These are phyloP conservation scores for Paramyrothecium sp. DNA, from an alignment of 2,329 filamentous ascomycete genomes.

Conservation along the genomic window DNA sequence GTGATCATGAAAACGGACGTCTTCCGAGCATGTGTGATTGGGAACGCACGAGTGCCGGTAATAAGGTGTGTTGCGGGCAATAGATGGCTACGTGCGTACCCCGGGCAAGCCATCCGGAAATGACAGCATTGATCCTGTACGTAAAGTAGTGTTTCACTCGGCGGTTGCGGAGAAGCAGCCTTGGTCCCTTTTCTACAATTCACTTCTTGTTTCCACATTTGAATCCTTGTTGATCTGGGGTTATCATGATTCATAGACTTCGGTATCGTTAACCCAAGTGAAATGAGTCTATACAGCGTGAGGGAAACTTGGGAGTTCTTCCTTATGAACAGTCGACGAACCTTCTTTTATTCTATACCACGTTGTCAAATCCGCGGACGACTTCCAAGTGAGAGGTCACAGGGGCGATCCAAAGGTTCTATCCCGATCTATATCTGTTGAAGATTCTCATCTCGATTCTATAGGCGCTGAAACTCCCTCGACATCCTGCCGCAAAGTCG, in stretches of 20 bases:
- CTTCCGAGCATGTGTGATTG: no score
- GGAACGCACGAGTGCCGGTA: no score
- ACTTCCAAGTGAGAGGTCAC: background rate
- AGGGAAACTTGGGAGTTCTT: no score
- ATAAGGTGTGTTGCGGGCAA: no score
- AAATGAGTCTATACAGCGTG: no score
- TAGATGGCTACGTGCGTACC: background rate
- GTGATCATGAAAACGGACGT: no score
- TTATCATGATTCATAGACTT: no score
- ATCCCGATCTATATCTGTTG: background rate
- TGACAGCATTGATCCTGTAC: background rate
- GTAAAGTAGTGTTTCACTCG: background rate
- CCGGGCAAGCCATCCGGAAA: no score
- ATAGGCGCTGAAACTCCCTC: background rate
- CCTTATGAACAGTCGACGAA: no score
- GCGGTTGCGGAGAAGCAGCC: background rate
- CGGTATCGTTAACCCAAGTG: no score
- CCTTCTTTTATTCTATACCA: no score
- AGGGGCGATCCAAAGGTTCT: background rate
- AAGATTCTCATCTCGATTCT: background rate
- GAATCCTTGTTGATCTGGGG: background rate
- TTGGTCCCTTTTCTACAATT: background rate
- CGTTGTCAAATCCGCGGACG: background rate
- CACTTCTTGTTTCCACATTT: background rate
- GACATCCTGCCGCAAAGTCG: background rate